Evolutionary conservation across 345 rosid genomes (phyloP), one percentile per base, ranked within the genome.

Genomic region (Salix brachista): DNA sequence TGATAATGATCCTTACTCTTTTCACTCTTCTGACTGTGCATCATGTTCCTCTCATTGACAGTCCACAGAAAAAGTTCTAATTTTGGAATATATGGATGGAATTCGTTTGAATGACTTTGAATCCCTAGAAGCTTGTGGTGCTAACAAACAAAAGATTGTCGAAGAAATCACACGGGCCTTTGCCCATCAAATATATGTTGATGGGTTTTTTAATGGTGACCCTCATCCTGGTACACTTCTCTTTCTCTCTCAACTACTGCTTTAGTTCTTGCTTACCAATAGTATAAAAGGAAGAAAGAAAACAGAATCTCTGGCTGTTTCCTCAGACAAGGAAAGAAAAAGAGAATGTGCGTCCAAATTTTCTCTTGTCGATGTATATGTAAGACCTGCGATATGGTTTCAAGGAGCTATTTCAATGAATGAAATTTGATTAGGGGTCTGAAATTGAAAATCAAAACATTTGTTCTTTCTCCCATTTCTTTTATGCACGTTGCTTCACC

Each of bases 131-230:
- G 90, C 90, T 75, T 86, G 72, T 85, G 96, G 93, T 70, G 92
- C 88, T 71, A 81, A 90, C 86, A 93, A 87, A 80, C 99, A 93
- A 84, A 90, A 84, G 81, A 75, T 95, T 17, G 90, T 93, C 72
- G 98, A 95, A 90, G 99, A 93, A 89, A 95, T 95, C 70, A 95
- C 98, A 42, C 94, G 97, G 71, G 98, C 99, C 67, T 95, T 93
- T 88, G 98, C 97, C 75, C 97, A 93, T 84, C 98, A 95, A 83
- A 95, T 95, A 81, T 95, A 90, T 86, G 87, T 93, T 66, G 99
- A 95, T 89, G 99, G 98, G 18, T 90, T 93, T 84, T 95, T 95
- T 76, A 95, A 95, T 78, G 99, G 99, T 1, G 99, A 95, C 80
- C 99, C 99, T 75, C 99, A 93, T 89, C 97, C 99, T 32, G 98